phyloP scores from a whole-genome alignment of 352 stramenopile genomes.

The Pythium folliculosum region DNA sequence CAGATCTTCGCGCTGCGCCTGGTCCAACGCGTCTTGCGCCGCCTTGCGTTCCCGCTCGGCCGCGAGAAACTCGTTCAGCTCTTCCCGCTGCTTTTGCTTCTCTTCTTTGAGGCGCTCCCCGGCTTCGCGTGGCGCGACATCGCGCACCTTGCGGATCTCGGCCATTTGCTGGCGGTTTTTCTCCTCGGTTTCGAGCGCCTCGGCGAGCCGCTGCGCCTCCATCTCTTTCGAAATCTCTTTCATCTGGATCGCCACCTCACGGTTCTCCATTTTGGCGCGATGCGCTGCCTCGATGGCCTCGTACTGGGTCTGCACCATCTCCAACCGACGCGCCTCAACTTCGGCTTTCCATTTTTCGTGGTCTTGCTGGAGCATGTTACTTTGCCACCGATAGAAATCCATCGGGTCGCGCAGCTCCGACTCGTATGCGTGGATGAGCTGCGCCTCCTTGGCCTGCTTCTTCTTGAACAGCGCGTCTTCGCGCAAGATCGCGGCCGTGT shows the following conservation, averaged over 20 bases:
- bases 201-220: slow-evolving; percentile 58
- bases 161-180: slow-evolving; percentile 54
- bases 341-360: slow-evolving; percentile 62
- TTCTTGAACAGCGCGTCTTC: slow-evolving; percentile 92
- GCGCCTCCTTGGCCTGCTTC: slow-evolving; percentile 90
- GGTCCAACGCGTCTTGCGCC: slow-evolving; percentile 60
- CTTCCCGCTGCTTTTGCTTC: slow-evolving; percentile 61
- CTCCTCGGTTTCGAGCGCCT: slow-evolving; percentile 55
- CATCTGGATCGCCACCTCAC: slow-evolving; percentile 76
- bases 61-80: slow-evolving; percentile 62
- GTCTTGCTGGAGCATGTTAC: slow-evolving; percentile 82
- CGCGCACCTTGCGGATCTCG: slow-evolving; percentile 77
- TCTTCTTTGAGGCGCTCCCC: slow-evolving; percentile 61
- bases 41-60: slow-evolving; percentile 65
- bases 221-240: slow-evolving; percentile 74
- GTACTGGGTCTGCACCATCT: slow-evolving; percentile 84
- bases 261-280: slow-evolving; percentile 74
- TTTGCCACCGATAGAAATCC: slow-evolving; percentile 92
- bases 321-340: slow-evolving; percentile 75
- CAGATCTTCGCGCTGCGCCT: slow-evolving; percentile 75
- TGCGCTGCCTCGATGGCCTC: slow-evolving; percentile 76
- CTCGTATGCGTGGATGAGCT: slow-evolving; percentile 87
- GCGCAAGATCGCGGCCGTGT: slow-evolving; percentile 85
- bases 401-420: slow-evolving; percentile 88
- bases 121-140: slow-evolving; percentile 79